Conservation (phyloP, 257 asterid species). For the Schizonepeta tenuifolia region DNA sequence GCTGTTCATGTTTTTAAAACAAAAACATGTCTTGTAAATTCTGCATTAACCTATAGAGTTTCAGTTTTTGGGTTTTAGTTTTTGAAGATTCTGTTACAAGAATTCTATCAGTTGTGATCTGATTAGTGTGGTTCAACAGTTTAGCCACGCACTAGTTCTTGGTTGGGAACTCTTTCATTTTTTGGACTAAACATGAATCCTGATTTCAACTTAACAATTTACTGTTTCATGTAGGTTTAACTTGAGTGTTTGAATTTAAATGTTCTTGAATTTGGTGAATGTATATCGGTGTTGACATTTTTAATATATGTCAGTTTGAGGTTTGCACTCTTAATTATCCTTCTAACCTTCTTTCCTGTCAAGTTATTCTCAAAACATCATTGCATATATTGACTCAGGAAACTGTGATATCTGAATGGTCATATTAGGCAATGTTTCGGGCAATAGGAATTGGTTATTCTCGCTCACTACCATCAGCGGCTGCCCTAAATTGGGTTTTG, state of each 20-base stretch:
- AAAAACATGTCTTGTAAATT: background rate
- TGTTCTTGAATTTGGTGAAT: background rate
- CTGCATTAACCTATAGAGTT: background rate
- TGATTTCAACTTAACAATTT: background rate
- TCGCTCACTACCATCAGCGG: constrained; percentile 92
- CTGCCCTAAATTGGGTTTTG: constrained; percentile 96
- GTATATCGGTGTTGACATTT: constrained; percentile 15
- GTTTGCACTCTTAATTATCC: background rate
- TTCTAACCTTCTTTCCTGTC: background rate
- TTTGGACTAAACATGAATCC: constrained; percentile 1
- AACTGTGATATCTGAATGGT: constrained; percentile 34
- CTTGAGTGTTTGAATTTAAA: background rate
- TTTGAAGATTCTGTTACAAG: background rate
- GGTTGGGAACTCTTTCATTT: background rate
- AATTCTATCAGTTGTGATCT: background rate
- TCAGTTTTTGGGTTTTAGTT: background rate
- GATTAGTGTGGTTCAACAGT: background rate
- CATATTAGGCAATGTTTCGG: constrained; percentile 87
- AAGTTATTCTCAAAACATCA: background rate
- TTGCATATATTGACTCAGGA: constrained; percentile 21
- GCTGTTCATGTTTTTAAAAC: background rate
- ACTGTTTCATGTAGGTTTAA: constrained; percentile 9
- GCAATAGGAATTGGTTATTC: constrained; percentile 96
- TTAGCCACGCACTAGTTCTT: background rate
- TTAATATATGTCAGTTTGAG: background rate